A percentile compares a stretch with the other conserved stretches of the same genome.
phyloP scores from a whole-genome alignment of 805 yeast species.

The Kuraishia floccosa region DNA sequence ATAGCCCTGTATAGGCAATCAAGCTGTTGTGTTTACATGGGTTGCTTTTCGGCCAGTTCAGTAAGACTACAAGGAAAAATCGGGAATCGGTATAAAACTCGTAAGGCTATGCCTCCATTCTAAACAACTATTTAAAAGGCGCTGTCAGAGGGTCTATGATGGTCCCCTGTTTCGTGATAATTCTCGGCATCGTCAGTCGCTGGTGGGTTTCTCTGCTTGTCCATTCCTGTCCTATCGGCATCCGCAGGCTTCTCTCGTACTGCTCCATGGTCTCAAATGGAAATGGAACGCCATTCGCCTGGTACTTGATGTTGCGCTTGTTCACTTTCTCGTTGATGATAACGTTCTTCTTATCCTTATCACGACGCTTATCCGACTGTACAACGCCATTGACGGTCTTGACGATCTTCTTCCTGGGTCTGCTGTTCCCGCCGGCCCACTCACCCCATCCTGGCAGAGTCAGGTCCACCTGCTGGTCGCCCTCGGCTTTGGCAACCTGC shows the following conservation, averaged over 20 bases:
- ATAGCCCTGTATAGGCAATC: no score
- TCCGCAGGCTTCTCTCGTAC: conserved; percentile 84
- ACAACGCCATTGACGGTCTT: conserved; percentile 72
- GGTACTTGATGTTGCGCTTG: conserved; percentile 78
- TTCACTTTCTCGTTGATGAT: conserved; percentile 82
- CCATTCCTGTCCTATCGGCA: conserved; percentile 99
- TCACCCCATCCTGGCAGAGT: conserved; percentile 97
- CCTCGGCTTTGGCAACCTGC: conserved; percentile 61
- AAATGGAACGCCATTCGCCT: conserved; percentile 84
- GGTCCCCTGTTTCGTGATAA: conserved; percentile 76
- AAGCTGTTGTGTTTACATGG: no score
- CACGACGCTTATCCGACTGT: conserved; percentile 61
- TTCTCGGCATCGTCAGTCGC: conserved; percentile 78
- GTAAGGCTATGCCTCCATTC: no score
- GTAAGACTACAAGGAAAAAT: no score
- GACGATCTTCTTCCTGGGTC: conserved; percentile 49
- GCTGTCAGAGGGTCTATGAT: conserved; percentile 88
- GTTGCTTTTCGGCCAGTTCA: no score
- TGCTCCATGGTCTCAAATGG: conserved; percentile 91
- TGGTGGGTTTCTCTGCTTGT: conserved; percentile 80
- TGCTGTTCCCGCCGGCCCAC: conserved; percentile 70
- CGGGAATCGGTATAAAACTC: no score
- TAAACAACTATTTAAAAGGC: conserved; percentile 60
- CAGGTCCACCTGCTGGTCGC: conserved; percentile 74
- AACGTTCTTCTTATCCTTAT: conserved; percentile 66